These are phyloP conservation scores for Mrakia gelida DNA, from an alignment of 768 basidiomycete genomes.

Conservation along the genomic window DNA sequence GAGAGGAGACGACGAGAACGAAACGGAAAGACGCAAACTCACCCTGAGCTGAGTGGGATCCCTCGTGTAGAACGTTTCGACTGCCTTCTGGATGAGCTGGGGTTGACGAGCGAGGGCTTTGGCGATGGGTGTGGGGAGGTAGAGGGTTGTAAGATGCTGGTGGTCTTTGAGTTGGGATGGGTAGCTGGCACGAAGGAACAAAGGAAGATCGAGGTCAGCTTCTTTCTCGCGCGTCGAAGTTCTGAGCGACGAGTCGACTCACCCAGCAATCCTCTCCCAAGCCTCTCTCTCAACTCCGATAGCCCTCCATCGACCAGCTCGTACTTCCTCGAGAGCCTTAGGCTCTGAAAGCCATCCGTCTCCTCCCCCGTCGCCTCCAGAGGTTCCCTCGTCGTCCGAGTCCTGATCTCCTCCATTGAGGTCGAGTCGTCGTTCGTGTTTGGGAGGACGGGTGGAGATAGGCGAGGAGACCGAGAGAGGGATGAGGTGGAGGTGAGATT, in stretches of 20 bases:
- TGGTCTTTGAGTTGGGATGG: slow-evolving; percentile 62
- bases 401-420: slow-evolving; percentile 56
- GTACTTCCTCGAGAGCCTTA: slow-evolving; percentile 38
- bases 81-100: slow-evolving; percentile 73
- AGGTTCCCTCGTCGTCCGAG: slow-evolving; percentile 40
- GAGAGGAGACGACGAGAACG: too few species aligned
- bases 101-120: slow-evolving; percentile 63
- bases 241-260: too few species aligned
- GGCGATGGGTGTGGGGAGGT: slow-evolving; percentile 74
- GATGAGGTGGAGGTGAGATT: slow-evolving; percentile 76
- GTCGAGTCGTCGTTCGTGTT: slow-evolving; percentile 48
- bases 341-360: slow-evolving; percentile 38
- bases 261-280: slow-evolving; percentile 69
- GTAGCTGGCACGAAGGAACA: slow-evolving; percentile 53
- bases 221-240: neutral
- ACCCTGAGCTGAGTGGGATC: slow-evolving; percentile 87
- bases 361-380: neutral
- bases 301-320: slow-evolving; percentile 48
- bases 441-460: slow-evolving; percentile 53
- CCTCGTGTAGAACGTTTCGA: slow-evolving; percentile 91
- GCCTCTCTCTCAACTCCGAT: slow-evolving; percentile 60
- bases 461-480: slow-evolving; percentile 69
- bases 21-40: slow-evolving; percentile 40
- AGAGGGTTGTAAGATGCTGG: slow-evolving; percentile 70
- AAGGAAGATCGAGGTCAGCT: neutral